Conservation (phyloP, 2,329 filamentous ascomycete species). For the Echinosphaeria canescens region DNA sequence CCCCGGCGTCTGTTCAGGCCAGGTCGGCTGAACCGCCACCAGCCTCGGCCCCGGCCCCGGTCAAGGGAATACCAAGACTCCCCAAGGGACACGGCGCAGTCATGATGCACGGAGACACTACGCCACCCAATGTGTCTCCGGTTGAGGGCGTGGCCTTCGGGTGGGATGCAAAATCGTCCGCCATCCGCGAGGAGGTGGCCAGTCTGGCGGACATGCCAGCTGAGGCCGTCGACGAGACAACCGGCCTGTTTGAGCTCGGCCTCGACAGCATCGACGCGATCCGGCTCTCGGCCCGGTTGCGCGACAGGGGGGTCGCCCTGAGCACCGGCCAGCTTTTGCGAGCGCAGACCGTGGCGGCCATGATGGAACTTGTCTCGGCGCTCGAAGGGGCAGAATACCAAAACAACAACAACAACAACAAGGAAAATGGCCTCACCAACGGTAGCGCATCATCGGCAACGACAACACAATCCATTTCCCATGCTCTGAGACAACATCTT, state of each 20-base stretch:
- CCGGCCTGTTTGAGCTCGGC: slow-evolving; percentile 60
- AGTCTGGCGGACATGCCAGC: slow-evolving; percentile 30
- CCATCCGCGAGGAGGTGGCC: slow-evolving; percentile 40
- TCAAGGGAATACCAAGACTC: no score
- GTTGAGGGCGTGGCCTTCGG: no score
- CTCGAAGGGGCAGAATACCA: no score
- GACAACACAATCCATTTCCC: background rate
- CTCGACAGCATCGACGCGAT: slow-evolving; percentile 87
- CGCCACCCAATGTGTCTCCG: no score
- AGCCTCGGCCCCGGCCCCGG: no score
- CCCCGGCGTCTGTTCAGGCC: no score
- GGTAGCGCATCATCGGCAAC: no score
- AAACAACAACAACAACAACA: no score
- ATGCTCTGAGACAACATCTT: slow-evolving; percentile 16
- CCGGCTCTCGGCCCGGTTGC: slow-evolving; percentile 56
- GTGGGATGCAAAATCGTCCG: slow-evolving; percentile 32
- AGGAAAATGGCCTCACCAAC: background rate
- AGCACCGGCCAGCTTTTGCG: slow-evolving; percentile 62
- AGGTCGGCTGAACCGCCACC: no score
- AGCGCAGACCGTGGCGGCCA: slow-evolving; percentile 41
- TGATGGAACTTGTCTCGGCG: slow-evolving; percentile 16
- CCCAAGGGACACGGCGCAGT: no score
- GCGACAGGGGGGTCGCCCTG: slow-evolving; percentile 32
- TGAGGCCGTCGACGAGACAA: slow-evolving; percentile 27
- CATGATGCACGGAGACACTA: background rate